Conservation (phyloP, 2,329 filamentous ascomycete genomes). For the Hymenoscyphus fraxineus region DNA sequence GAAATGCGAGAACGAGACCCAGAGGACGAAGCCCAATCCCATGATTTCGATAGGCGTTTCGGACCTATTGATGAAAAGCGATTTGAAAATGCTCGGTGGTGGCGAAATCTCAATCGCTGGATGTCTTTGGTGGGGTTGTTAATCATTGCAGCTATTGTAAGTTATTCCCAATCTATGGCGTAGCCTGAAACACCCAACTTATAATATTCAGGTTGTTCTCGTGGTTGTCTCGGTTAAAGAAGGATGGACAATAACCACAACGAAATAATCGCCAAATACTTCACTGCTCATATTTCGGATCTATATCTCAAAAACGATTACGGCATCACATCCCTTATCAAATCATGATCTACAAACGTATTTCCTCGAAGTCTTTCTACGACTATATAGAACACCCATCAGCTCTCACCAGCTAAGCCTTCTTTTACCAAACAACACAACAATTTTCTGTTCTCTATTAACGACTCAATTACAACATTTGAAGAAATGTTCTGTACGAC, state of each 20-base stretch:
- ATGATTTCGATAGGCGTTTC: constrained; percentile 30
- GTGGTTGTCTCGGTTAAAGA: constrained; percentile 27
- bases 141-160: constrained; percentile 52
- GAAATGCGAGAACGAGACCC: constrained; percentile 47
- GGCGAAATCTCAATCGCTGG: constrained; percentile 59
- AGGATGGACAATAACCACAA: constrained; percentile 18
- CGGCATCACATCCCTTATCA: background rate
- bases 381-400: background rate
- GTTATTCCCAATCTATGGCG: constrained; percentile 28
- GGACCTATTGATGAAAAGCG: constrained; percentile 33
- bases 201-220: constrained; percentile 25
- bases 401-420: constrained; percentile 2
- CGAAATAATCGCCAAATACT: background rate
- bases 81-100: constrained; percentile 58
- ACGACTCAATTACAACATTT: background rate
- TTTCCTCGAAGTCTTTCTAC: constrained; percentile 2
- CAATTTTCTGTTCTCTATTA: background rate
- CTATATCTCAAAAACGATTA: background rate
- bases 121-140: constrained; percentile 56
- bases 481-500: background rate
- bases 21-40: constrained; percentile 20
- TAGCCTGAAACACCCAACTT: background rate
- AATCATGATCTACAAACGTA: constrained; percentile 4
- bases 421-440: background rate
- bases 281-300: constrained; percentile 5